A percentile compares a stretch with the other conserved stretches of the same genome.
phyloP scores from a whole-genome alignment of 495 filamentous ascomycete genomes.

The Chaetomium tenue region DNA sequence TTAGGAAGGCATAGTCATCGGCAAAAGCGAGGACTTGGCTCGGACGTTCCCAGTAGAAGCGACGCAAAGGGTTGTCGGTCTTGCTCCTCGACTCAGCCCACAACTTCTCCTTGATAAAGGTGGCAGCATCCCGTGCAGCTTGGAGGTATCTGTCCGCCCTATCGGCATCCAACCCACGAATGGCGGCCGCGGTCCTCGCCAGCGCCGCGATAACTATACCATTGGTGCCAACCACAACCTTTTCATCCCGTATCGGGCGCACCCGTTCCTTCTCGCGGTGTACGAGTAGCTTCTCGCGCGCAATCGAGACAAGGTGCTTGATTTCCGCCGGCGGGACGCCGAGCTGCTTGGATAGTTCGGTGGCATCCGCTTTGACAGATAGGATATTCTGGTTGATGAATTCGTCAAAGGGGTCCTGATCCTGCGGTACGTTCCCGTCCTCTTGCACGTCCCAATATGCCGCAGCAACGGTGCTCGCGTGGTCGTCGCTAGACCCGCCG shows the following conservation, averaged over 20 bases:
- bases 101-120: conserved; percentile 76
- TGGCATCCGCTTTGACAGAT: conserved; percentile 49
- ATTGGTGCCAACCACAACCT: conserved; percentile 85
- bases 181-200: conserved; percentile 65
- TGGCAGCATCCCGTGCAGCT: conserved; percentile 65
- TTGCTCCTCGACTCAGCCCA: conserved; percentile 57
- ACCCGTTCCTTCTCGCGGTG: conserved; percentile 74
- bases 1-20: conserved; percentile 92
- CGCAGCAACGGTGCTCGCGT: conserved; percentile 71
- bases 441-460: conserved; percentile 83
- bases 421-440: conserved; percentile 82
- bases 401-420: conserved; percentile 87
- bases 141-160: conserved; percentile 56
- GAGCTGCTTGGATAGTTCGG: conserved; percentile 72
- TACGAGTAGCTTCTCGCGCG: conserved; percentile 66
- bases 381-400: conserved; percentile 80
- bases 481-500: conserved; percentile 38
- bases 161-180: conserved; percentile 59
- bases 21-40: conserved; percentile 78
- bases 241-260: conserved; percentile 83
- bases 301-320: conserved; percentile 63
- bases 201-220: conserved; percentile 85
- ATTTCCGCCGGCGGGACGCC: conserved; percentile 73
- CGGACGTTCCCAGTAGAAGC: conserved; percentile 71
- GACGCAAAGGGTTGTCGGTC: conserved; percentile 56